Evolutionary conservation across 306 rosid genomes (phyloP).

Genomic region (Quercus berberidifolia): DNA sequence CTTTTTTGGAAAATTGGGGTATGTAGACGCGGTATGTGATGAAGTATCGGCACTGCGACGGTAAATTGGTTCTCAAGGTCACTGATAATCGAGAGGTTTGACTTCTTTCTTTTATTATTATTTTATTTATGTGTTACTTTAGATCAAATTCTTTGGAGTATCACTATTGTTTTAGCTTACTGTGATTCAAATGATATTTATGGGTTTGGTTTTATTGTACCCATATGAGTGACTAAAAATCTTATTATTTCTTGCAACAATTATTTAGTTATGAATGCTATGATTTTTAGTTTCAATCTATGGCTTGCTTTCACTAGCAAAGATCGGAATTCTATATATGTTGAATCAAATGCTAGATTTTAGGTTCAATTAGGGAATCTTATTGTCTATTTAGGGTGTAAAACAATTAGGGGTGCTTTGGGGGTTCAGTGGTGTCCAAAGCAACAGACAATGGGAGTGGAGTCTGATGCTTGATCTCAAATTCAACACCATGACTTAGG

Average conservation of each 20-base stretch:
- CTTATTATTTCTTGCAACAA: too few relatives aligned
- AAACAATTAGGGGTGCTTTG: too few relatives aligned
- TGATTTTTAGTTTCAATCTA: neutral
- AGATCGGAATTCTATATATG: neutral
- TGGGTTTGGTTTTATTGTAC: too few relatives aligned
- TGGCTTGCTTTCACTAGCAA: conserved; percentile 1
- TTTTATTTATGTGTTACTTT: neutral
- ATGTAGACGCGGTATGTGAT: conserved; percentile 67
- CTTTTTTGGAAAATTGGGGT: conserved; percentile 12
- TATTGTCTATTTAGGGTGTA: neutral
- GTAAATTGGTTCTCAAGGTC: conserved; percentile 77
- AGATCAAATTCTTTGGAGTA: neutral
- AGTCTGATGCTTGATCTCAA: too few relatives aligned
- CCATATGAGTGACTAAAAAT: too few relatives aligned
- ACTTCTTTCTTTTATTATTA: neutral
- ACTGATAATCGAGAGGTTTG: conserved; percentile 66
- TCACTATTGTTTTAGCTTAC: neutral
- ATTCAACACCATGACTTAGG: too few relatives aligned
- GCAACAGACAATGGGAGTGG: too few relatives aligned
- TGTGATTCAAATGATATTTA: too few relatives aligned
- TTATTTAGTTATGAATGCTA: neutral
- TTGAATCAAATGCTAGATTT: neutral
- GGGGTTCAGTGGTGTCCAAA: too few relatives aligned
- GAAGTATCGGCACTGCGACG: conserved; percentile 83
- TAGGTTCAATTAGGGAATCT: conserved; percentile 7